Evolutionary conservation across 1,139 yeast species (phyloP).

Genomic region (Yamadazyma oceani): DNA sequence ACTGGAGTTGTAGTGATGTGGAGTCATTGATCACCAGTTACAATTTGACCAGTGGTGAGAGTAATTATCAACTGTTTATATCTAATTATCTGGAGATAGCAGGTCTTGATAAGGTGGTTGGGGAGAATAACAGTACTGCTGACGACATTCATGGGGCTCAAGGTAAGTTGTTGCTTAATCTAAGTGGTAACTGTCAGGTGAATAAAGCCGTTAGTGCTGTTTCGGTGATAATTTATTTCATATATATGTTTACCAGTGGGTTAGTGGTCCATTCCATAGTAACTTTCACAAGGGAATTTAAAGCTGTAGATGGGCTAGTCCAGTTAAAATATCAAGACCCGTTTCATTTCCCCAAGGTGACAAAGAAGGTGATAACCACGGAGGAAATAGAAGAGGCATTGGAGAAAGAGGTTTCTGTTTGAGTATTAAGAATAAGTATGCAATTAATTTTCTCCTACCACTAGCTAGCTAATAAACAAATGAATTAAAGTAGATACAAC

Average conservation of each 20-base stretch:
- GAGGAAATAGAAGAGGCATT: conserved; percentile 2
- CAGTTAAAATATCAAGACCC: conserved; percentile 10
- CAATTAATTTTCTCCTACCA: no score
- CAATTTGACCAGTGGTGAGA: conserved; percentile 10
- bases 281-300: conserved; percentile 1
- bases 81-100: no score
- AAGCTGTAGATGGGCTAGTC: conserved; percentile 4
- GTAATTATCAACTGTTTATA: conserved; percentile 1
- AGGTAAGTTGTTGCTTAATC: conserved; percentile 9
- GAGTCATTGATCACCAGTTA: conserved; percentile 10
- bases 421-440: no score
- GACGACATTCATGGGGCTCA: conserved; percentile 2
- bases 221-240: conserved; percentile 10
- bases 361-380: not conserved
- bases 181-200: conserved; percentile 13
- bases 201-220: conserved; percentile 14
- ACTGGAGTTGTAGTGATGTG: conserved; percentile 11
- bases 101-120: no score
- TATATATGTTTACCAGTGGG: conserved; percentile 14
- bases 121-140: no score
- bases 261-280: conserved; percentile 9
- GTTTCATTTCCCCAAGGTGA: conserved; percentile 5
- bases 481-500: not conserved
- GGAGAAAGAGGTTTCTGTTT: no score
- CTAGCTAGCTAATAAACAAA: not conserved